These are phyloP conservation scores for Tulasnella sp. DNA, from an alignment of 768 basidiomycete genomes.

Conservation along the genomic window DNA sequence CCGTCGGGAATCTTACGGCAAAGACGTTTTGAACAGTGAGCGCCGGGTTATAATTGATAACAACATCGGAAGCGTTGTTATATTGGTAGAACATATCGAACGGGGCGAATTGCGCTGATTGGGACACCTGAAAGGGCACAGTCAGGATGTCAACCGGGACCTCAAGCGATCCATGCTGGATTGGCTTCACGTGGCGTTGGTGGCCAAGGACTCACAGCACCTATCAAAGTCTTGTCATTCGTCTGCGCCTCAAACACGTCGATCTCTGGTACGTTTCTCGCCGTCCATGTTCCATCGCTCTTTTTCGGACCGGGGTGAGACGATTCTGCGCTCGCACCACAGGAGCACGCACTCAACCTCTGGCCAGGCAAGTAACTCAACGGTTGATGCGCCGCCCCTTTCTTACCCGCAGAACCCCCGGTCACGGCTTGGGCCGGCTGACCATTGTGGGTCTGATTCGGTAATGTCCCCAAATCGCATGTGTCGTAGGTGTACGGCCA, in stretches of 20 bases:
- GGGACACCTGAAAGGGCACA: slow-evolving; percentile 55
- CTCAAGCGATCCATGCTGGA: too few relatives aligned
- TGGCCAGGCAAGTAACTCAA: slow-evolving; percentile 79
- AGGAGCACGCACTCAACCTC: slow-evolving; percentile 82
- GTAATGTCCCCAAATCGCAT: slow-evolving; percentile 79
- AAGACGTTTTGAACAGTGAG: slow-evolving; percentile 50
- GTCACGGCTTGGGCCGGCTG: slow-evolving; percentile 48
- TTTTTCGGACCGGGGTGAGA: slow-evolving; percentile 85
- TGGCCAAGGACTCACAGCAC: neutral
- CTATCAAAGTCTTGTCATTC: slow-evolving; percentile 21
- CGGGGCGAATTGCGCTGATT: slow-evolving; percentile 58
- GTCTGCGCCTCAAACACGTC: slow-evolving; percentile 72
- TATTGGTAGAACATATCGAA: slow-evolving; percentile 64
- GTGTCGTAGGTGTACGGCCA: slow-evolving; percentile 42
- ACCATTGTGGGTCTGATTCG: slow-evolving; percentile 59
- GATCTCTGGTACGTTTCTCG: slow-evolving; percentile 77
- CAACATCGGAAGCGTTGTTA: slow-evolving; percentile 50
- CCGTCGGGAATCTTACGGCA: slow-evolving; percentile 20
- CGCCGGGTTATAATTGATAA: slow-evolving; percentile 41
- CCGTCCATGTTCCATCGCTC: slow-evolving; percentile 63
- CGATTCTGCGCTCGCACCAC: slow-evolving; percentile 50
- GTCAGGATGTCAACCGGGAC: slow-evolving; percentile 38
- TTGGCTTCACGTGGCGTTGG: too few relatives aligned
- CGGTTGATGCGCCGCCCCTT: slow-evolving; percentile 33
- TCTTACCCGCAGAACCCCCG: slow-evolving; percentile 46